Evolutionary conservation across 1,284 basidiomycete species (phyloP).

Genomic region (Cryptococcus jaspeensis): DNA sequence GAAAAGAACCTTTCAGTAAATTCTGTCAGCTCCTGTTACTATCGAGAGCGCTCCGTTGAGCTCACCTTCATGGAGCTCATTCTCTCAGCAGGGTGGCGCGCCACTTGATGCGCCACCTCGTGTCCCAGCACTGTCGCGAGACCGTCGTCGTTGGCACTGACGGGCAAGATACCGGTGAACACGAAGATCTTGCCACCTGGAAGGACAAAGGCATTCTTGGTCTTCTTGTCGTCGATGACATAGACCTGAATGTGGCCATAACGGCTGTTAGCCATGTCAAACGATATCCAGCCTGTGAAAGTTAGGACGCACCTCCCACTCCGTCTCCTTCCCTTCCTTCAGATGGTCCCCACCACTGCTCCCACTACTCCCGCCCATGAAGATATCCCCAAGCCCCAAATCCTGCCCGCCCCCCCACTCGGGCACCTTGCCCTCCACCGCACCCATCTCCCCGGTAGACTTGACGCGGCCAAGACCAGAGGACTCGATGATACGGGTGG

Average conservation of each 20-base stretch:
- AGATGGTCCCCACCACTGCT: constrained; percentile 14
- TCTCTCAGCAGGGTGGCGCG: constrained; percentile 71
- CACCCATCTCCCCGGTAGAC: constrained; percentile 35
- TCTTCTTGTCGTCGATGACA: constrained; percentile 71
- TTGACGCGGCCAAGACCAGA: constrained; percentile 68
- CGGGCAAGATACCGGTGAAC: constrained; percentile 83
- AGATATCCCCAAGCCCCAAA: constrained; percentile 22
- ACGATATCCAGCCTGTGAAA: not conserved
- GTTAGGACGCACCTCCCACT: constrained; percentile 49
- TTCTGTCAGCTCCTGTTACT: not conserved
- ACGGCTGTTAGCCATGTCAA: not conserved
- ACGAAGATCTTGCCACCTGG: constrained; percentile 78
- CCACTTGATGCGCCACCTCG: constrained; percentile 85
- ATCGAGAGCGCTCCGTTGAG: not conserved
- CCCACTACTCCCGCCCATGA: constrained; percentile 28
- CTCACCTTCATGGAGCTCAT: constrained; percentile 61
- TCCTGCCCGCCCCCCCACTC: constrained; percentile 35
- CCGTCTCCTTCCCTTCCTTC: constrained; percentile 50
- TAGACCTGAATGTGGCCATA: constrained; percentile 61
- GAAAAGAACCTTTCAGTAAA: constrained; percentile 53
- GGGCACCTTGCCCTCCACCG: constrained; percentile 34
- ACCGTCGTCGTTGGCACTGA: constrained; percentile 75
- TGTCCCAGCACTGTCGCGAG: constrained; percentile 84
- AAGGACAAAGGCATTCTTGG: constrained; percentile 76
- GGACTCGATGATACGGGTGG: constrained; percentile 68